phyloP scores from a whole-genome alignment of 345 rosid species.

The Luvunga scandens region DNA sequence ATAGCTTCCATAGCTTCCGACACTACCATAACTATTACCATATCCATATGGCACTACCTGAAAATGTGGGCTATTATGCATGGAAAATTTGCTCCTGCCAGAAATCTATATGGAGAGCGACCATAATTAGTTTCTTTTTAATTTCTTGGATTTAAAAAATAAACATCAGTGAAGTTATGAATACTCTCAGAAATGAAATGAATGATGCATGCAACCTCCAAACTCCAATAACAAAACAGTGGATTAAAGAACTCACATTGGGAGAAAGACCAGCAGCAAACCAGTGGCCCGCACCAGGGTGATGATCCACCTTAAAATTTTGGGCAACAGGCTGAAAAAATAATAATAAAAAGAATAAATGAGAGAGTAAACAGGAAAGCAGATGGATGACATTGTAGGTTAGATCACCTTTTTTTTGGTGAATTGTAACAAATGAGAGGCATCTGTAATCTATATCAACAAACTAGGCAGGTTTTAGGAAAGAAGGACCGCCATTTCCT shows the following conservation, averaged over 20 bases:
- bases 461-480: background rate
- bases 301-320: constrained; percentile 93
- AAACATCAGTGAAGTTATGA: constrained; percentile 14
- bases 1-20: constrained; percentile 95
- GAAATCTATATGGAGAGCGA: constrained; percentile 49
- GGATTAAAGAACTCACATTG: constrained; percentile 51
- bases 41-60: constrained; percentile 64
- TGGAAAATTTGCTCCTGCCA: constrained; percentile 58
- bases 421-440: background rate
- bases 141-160: background rate
- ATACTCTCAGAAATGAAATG: background rate
- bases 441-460: background rate
- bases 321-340: constrained; percentile 71
- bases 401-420: background rate
- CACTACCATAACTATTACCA: constrained; percentile 86
- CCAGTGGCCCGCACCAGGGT: constrained; percentile 99
- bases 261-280: constrained; percentile 99
- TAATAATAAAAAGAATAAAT: constrained; percentile 13
- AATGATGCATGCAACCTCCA: constrained; percentile 12
- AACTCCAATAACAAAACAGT: constrained; percentile 18
- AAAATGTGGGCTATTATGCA: constrained; percentile 84
- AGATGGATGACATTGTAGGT: background rate
- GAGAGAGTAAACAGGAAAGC: background rate
- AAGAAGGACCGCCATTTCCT: background rate
- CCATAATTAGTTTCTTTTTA: background rate